Evolutionary conservation across 176 grass and related monocot species (phyloP).

Genomic region (Elymus sibiricus): DNA sequence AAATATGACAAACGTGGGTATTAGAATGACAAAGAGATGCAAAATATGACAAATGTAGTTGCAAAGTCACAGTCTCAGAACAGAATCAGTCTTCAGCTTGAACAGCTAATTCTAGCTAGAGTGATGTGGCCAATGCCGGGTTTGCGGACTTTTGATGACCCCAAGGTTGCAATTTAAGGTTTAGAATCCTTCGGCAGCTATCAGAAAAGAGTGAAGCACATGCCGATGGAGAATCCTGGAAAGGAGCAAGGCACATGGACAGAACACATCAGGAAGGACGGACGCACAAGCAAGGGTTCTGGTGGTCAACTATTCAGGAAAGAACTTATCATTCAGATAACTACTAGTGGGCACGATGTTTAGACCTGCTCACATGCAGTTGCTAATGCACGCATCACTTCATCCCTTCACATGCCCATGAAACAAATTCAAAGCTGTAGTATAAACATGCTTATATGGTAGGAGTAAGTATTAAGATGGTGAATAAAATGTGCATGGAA

Average conservation of each 20-base stretch:
- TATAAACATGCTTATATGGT: background rate
- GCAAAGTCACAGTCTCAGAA: background rate
- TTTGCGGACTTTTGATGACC: background rate
- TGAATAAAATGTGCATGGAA: background rate
- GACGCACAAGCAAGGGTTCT: slow-evolving; percentile 17
- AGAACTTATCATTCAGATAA: background rate
- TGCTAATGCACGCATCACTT: background rate
- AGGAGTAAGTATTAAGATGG: background rate
- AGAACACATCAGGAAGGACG: slow-evolving; percentile 8
- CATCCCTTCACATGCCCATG: background rate
- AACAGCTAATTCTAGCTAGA: background rate
- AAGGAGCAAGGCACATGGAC: slow-evolving; percentile 13
- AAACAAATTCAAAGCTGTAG: background rate
- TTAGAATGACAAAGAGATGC: background rate
- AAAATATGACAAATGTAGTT: no score
- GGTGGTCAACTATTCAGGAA: slow-evolving; percentile 11
- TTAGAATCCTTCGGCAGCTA: background rate
- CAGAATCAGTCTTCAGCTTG: background rate
- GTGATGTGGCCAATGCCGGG: background rate
- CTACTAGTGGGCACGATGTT: background rate
- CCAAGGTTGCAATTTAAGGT: background rate
- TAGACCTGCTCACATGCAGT: slow-evolving; percentile 4
- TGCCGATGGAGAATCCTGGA: slow-evolving; percentile 3
- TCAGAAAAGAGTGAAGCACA: background rate
- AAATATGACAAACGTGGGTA: background rate